Base-by-base conservation (phyloP, 1,139 yeast genomes). In the Pichia sp. region DNA sequence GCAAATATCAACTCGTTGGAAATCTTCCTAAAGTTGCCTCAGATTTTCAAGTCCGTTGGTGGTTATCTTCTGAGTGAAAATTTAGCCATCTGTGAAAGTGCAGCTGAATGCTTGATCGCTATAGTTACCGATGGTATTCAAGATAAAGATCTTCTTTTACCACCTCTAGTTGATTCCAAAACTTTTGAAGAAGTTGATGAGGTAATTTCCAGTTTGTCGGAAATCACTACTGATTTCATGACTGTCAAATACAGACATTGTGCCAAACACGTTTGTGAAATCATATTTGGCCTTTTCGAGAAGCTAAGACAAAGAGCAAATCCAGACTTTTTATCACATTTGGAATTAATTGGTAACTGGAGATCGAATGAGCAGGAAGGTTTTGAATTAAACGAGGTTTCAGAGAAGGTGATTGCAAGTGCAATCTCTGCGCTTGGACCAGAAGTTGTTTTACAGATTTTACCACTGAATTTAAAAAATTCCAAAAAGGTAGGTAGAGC, bases 401-500 rank as follows among this genome's bases (percentile, higher is more conserved):
- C 95, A 24, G 99, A 93, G 68, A 78, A 76, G 40, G 90, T 90
- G 2, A 80, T 93, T 60, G 84, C 91, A 29, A 82, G 92, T 38
- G 90, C 93, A 2, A 82, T 93, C 52, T 71, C 88, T 2, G 81
- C 85, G 7, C 71, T 92, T 70, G 99, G 99, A 1, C 97, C 98
- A 6, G 95, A 87, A 64, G 82, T 77, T 7, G 93, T 93, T 3
- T 74, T 93, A 58, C 72, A 81, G 51, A 75, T 80, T 8, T 76
- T 93, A 47, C 99, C 99, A 9, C 76, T 93, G 67, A 90, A 92
- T 66, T 76, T 93, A 64, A 73, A 77, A 31, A 75, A 76, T 49
- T 75, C 83, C 4, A 69, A 75, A 24, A 73, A 73, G 20, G 71
- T 71, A 27, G 96, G 96, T 50, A 82, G 98, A 70, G 97, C 97